These are phyloP conservation scores for Diaporthe helianthi DNA, from an alignment of 2,329 filamentous ascomycete genomes.

Conservation along the genomic window DNA sequence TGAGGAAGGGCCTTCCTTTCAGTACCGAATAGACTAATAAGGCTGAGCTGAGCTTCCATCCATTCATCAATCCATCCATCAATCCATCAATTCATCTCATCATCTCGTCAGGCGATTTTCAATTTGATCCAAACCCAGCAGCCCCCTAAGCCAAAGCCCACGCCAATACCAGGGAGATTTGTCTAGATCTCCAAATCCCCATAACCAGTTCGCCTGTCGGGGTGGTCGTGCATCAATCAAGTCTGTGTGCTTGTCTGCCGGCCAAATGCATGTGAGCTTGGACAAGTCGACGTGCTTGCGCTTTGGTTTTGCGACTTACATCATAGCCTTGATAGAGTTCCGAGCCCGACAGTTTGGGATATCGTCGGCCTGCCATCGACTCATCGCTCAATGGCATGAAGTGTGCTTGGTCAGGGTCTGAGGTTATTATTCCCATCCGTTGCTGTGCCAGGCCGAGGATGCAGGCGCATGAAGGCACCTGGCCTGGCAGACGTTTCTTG, in stretches of 20 bases:
- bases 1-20: conserved; percentile 19
- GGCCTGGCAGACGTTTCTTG: neutral
- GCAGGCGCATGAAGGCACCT: neutral
- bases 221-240: neutral
- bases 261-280: neutral
- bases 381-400: neutral
- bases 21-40: too few relatives aligned
- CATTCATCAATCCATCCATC: too few relatives aligned
- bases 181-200: neutral
- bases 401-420: neutral
- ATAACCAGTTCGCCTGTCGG: neutral
- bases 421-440: neutral
- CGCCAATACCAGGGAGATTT: neutral
- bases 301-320: conserved; percentile 24
- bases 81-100: too few relatives aligned
- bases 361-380: conserved; percentile 1
- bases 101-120: conserved; percentile 1
- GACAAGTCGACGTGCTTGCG: neutral
- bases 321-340: conserved; percentile 19
- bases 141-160: neutral
- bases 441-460: neutral
- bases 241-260: neutral
- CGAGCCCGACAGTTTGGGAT: conserved; percentile 18
- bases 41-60: conserved; percentile 7
- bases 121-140: neutral